Evolutionary conservation across 345 rosid species (phyloP), one percentile per base, ranked within the genome.

Genomic region (Luvunga scandens): DNA sequence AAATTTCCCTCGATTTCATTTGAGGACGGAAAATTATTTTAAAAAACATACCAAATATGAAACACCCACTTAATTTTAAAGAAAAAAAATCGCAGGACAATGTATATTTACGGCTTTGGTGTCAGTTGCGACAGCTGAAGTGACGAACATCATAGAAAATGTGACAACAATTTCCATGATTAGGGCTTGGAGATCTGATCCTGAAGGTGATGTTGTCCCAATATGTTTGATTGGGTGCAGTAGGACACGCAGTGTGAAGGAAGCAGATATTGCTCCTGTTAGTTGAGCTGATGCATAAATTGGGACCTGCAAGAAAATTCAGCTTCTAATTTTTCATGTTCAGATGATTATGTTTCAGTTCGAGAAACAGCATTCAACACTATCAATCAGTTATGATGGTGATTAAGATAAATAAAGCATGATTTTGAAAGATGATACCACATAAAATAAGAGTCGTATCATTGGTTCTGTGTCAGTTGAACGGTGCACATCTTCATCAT

Each of bases 141-240:
- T 76, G 56, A 88, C 67, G 72, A 86, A 87, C 90, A 89, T 86
- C 89, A 86, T 81, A 7, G 81, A 74, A 78, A 89, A 89, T 0
- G 90, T 87, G 7, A 86, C 92, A 12, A 87, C 80, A 24, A 84
- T 80, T 80, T 87, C 89, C 92, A 86, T 88, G 79, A 84, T 45
- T 13, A 86, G 85, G 81, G 89, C 91, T 83, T 89, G 88, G 59
- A 71, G 3, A 21, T 84, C 85, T 10, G 92, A 36, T 3, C 90
- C 92, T 2, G 90, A 83, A 30, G 92, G 90, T 31, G 90, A 72
- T 78, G 92, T 87, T 0, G 82, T 85, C 55, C 92, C 92, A 2
- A 85, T 7, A 34, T 38, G 74, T 82, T 73, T 72, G 62, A 85
- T 85, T 5, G 90, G 90, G 60, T 87, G 81, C 27, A 89, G 68